Evolutionary conservation across 352 stramenopile genomes (phyloP).

Genomic region (Globisporangium perplexum): DNA sequence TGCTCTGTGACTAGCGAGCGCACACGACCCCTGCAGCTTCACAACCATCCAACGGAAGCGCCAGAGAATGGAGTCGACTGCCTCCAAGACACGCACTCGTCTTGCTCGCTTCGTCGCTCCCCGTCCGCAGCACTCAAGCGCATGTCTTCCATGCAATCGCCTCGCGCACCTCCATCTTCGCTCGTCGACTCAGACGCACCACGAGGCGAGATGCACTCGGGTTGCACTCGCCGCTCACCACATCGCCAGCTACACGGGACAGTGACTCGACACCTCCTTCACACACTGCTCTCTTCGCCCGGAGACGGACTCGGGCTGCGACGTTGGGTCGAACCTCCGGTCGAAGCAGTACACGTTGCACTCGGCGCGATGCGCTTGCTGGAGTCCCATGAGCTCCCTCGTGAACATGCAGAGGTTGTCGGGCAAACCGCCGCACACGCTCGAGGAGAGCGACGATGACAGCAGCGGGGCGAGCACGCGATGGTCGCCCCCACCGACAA

Average conservation of each 20-base stretch:
- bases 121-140: too few relatives aligned
- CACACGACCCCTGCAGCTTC: too few relatives aligned
- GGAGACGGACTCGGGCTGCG: constrained; percentile 15
- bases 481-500: too few relatives aligned
- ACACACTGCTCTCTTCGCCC: too few relatives aligned
- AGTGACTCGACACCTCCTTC: constrained; percentile 59
- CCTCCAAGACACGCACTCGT: too few relatives aligned
- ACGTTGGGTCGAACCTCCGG: constrained; percentile 46
- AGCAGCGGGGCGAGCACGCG: constrained; percentile 27
- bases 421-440: constrained; percentile 51
- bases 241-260: constrained; percentile 52
- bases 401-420: constrained; percentile 62
- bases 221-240: neutral
- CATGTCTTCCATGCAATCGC: neutral
- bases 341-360: constrained; percentile 60
- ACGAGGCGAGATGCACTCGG: too few relatives aligned
- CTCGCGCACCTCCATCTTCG: neutral
- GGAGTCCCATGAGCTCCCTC: constrained; percentile 10
- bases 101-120: too few relatives aligned
- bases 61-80: too few relatives aligned
- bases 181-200: too few relatives aligned
- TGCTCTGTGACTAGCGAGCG: constrained; percentile 9
- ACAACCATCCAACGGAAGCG: too few relatives aligned
- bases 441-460: constrained; percentile 28
- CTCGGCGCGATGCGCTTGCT: constrained; percentile 14